A percentile compares a stretch with the other conserved stretches of the same genome.
These are phyloP conservation scores for Phytophthora podocarpi DNA, from an alignment of 352 stramenopile species.

Conservation along the genomic window DNA sequence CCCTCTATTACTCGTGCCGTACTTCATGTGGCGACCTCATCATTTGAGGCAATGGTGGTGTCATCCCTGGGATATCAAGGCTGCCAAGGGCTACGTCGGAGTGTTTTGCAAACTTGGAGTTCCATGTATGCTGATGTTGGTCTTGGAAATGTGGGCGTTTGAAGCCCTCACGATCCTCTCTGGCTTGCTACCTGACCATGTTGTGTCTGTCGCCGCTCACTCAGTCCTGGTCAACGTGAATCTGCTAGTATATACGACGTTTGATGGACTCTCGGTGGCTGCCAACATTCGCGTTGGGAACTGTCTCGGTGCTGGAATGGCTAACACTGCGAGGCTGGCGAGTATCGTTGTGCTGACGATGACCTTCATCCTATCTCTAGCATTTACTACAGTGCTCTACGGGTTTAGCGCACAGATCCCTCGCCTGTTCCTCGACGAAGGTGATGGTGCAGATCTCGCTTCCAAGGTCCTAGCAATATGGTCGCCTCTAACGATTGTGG, in stretches of 20 bases:
- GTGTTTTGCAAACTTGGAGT: slow-evolving; percentile 54
- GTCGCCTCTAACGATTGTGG: slow-evolving; percentile 45
- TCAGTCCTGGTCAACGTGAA: slow-evolving; percentile 65
- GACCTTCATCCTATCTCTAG: slow-evolving; percentile 28
- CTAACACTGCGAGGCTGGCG: slow-evolving; percentile 45
- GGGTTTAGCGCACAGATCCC: slow-evolving; percentile 30
- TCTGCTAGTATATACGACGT: slow-evolving; percentile 60
- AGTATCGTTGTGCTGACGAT: slow-evolving; percentile 35
- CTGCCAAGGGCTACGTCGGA: slow-evolving; percentile 30
- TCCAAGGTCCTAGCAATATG: slow-evolving; percentile 44
- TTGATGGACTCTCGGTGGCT: slow-evolving; percentile 51
- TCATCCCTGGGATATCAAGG: slow-evolving; percentile 36
- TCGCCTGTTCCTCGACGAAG: slow-evolving; percentile 40
- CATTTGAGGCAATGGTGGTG: slow-evolving; percentile 43
- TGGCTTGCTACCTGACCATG: slow-evolving; percentile 46
- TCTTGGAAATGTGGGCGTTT: slow-evolving; percentile 66
- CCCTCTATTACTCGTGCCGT: slow-evolving; percentile 47
- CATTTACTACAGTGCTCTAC: slow-evolving; percentile 22
- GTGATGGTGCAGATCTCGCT: slow-evolving; percentile 38
- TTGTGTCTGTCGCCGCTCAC: slow-evolving; percentile 56
- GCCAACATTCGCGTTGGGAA: slow-evolving; percentile 66
- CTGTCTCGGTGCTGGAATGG: slow-evolving; percentile 44
- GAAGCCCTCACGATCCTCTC: slow-evolving; percentile 56
- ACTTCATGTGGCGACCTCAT: slow-evolving; percentile 44
- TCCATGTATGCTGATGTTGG: slow-evolving; percentile 59